These are phyloP conservation scores for Myrica gale DNA, from an alignment of 306 rosid species.

Conservation along the genomic window DNA sequence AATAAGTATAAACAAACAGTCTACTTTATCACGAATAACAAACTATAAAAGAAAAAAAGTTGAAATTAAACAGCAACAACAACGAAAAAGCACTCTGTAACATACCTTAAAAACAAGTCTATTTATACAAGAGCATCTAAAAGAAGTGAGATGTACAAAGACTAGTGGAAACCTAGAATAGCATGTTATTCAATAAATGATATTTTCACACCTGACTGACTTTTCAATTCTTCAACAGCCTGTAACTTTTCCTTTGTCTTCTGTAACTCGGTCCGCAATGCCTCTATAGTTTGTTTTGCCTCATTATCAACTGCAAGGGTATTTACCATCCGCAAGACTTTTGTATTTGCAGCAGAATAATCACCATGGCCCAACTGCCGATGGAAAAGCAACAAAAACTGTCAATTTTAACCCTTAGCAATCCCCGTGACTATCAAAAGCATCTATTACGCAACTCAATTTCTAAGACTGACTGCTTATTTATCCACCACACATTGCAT, in stretches of 20 bases:
- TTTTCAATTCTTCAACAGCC: conserved; percentile 89
- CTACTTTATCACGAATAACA: too few relatives aligned
- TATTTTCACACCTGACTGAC: conserved; percentile 61
- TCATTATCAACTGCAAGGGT: conserved; percentile 85
- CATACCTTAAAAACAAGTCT: neutral
- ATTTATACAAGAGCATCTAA: neutral
- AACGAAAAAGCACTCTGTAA: neutral
- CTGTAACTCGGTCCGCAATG: conserved; percentile 76
- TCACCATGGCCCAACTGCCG: conserved; percentile 86
- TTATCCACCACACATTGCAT: conserved; percentile 3
- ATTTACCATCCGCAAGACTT: conserved; percentile 93
- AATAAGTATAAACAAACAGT: neutral
- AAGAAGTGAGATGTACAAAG: neutral
- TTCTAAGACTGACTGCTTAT: neutral
- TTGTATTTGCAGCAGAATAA: conserved; percentile 80
- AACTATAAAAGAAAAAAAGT: neutral
- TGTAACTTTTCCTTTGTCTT: conserved; percentile 88
- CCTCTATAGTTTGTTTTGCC: conserved; percentile 93
- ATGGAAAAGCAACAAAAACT: conserved; percentile 23
- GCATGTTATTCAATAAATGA: neutral
- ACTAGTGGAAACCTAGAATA: neutral
- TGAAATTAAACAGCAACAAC: neutral
- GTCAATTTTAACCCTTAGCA: neutral
- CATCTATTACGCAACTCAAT: neutral
- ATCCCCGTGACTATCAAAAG: neutral